Evolutionary conservation across 805 yeast genomes (phyloP).

Genomic region (Cyberlindnera subsufficiens): DNA sequence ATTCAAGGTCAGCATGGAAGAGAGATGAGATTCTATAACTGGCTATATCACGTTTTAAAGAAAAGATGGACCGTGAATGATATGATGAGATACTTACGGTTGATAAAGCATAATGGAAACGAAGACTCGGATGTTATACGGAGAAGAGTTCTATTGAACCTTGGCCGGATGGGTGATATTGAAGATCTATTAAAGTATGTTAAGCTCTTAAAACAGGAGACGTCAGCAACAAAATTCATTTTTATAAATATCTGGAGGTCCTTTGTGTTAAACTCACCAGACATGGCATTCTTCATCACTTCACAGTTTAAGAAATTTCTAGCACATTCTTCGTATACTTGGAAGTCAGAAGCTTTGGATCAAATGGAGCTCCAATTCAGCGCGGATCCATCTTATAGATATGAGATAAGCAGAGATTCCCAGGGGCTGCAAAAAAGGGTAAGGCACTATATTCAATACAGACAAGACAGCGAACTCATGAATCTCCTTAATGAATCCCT

Average conservation of each 20-base stretch:
- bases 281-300: neutral
- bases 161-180: neutral
- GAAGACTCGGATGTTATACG: neutral
- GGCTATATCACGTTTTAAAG: slow-evolving; percentile 5
- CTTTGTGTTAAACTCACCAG: neutral
- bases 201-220: neutral
- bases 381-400: too few species aligned
- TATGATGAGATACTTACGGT: slow-evolving; percentile 3
- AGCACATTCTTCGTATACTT: neutral
- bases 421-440: too few species aligned
- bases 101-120: slow-evolving; percentile 10
- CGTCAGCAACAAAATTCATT: slow-evolving; percentile 1
- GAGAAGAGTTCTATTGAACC: slow-evolving; percentile 2
- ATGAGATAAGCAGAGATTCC: too few species aligned
- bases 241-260: slow-evolving; percentile 6
- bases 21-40: slow-evolving; percentile 7
- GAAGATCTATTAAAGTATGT: neutral
- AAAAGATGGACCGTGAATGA: slow-evolving; percentile 9
- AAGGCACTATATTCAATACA: too few species aligned
- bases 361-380: neutral
- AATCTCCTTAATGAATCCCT: slow-evolving; percentile 8
- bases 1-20: neutral
- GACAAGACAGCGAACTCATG: slow-evolving; percentile 1
- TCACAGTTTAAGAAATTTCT: neutral
- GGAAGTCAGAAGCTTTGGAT: slow-evolving; percentile 2